Evolutionary conservation across 495 filamentous ascomycete species (phyloP).

Genomic region (Neurospora sp.): DNA sequence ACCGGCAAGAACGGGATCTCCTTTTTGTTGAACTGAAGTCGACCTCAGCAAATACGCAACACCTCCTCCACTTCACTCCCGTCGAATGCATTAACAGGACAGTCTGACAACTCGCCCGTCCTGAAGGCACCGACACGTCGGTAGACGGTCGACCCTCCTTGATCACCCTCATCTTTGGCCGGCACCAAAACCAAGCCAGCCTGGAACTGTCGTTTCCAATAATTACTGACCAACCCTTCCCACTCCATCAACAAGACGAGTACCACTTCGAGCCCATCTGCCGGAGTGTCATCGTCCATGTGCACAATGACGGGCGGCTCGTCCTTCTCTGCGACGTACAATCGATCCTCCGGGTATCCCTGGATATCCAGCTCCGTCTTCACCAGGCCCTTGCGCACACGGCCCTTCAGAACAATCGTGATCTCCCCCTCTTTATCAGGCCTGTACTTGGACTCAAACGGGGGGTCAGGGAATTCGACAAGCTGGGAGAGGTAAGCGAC

Average conservation of each 20-base stretch:
- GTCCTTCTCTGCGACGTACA: too few relatives aligned
- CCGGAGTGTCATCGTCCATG: too few relatives aligned
- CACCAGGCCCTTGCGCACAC: background rate
- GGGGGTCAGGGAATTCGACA: background rate
- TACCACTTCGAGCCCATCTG: too few relatives aligned
- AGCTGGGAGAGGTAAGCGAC: background rate
- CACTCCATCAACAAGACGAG: too few relatives aligned
- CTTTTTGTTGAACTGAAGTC: background rate
- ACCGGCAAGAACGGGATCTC: background rate
- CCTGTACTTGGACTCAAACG: background rate
- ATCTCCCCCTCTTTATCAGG: background rate
- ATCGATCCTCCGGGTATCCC: background rate
- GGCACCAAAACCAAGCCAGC: too few relatives aligned
- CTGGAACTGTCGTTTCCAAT: too few relatives aligned
- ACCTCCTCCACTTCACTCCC: background rate
- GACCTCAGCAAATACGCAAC: background rate
- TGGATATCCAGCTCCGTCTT: background rate
- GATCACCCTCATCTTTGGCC: too few relatives aligned
- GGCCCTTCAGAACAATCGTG: background rate
- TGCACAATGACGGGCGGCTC: too few relatives aligned
- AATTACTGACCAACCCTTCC: too few relatives aligned
- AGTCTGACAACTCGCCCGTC: background rate
- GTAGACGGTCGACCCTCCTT: background rate
- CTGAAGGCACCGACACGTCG: background rate
- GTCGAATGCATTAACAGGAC: background rate